Base-by-base conservation (phyloP, 2,329 filamentous ascomycete species). In the Fusarium sp. region DNA sequence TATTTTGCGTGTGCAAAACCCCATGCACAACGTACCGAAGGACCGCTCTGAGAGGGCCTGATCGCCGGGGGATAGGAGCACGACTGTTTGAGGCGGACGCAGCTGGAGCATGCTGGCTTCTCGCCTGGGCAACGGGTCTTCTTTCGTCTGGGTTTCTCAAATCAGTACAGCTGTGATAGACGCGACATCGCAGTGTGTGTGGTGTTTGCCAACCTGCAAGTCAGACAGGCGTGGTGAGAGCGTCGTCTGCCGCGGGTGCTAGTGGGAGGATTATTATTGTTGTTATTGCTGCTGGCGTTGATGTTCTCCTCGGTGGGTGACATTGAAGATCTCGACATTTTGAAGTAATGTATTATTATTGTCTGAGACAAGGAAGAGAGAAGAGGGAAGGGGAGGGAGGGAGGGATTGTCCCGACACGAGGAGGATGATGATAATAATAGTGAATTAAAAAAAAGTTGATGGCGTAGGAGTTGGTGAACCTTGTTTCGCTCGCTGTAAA, bases 111-210 rank as follows among this genome's bases (percentile, higher is more conserved):
- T 3, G 84, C 81, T 10, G 86, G 86, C 73, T 84, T 86, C 76
- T 88, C 86, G 12, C 85, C 86, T 0, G 86, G 86, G 74, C 86
- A 88, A 39, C 86, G 83, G 6, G 84, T 87, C 75, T 88, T 88
- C 74, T 88, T 87, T 60, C 85, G 79, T 76, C 85, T 81, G 65
- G 51, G 56, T 14, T 39, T 42, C 17, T 41, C 30, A 24, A 28
- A 55, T 68, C 22, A 47, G 28, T 51, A 50, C 8, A 42, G 38
- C 51, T 52, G 42, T 32, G 30, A 50, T 13, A 48, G 22, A 28
- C 14, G 44, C 48, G 45, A 61, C 39, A 12, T 44, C 39, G 61
- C 44, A 41, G 38, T 41, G 30, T 41, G 7, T 62, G 44, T 34
- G 36, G 48, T 24, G 44, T 32, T 42, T 58, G 30, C 81, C 66